These are phyloP conservation scores for Termitomyces sp. DNA, from an alignment of 768 basidiomycete genomes.

Conservation along the genomic window DNA sequence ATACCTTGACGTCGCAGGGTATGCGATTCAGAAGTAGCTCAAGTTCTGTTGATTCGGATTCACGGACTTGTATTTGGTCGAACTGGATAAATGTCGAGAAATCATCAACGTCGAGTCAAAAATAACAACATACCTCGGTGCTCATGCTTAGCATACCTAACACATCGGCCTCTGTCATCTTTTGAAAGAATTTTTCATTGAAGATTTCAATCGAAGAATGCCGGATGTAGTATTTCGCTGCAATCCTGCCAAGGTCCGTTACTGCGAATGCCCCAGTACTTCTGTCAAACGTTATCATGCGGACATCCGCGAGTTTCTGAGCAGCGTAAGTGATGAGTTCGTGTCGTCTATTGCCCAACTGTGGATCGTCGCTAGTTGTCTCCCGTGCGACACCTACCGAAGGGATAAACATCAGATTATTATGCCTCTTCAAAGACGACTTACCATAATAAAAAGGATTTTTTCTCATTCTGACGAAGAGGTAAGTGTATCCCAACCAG, in stretches of 20 bases:
- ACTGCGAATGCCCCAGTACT: conserved; percentile 55
- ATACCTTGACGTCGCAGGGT: conserved; percentile 80
- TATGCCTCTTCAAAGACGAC: conserved; percentile 11
- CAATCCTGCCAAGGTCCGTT: conserved; percentile 93
- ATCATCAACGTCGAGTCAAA: not conserved
- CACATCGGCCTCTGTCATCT: conserved; percentile 92
- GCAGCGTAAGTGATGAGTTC: conserved; percentile 68
- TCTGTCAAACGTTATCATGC: conserved; percentile 80
- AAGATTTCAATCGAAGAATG: conserved; percentile 84
- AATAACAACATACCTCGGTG: conserved; percentile 64
- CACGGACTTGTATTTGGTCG: conserved; percentile 90
- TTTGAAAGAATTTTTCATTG: conserved; percentile 67
- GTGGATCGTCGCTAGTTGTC: conserved; percentile 62
- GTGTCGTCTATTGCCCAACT: conserved; percentile 63
- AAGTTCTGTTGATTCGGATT: conserved; percentile 83
- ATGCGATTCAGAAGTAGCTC: conserved; percentile 58
- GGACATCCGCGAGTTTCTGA: conserved; percentile 53
- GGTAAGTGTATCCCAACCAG: conserved; percentile 97
- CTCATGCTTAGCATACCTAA: conserved; percentile 83
- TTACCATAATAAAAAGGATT: conserved; percentile 85
- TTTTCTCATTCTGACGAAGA: conserved; percentile 91
- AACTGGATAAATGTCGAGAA: conserved; percentile 49
- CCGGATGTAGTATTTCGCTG: conserved; percentile 94
- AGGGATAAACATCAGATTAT: not conserved
- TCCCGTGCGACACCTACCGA: conserved; percentile 62